Evolutionary conservation across 192 early-diverging fungal species (phyloP).

Genomic region (Dissophora ornata): DNA sequence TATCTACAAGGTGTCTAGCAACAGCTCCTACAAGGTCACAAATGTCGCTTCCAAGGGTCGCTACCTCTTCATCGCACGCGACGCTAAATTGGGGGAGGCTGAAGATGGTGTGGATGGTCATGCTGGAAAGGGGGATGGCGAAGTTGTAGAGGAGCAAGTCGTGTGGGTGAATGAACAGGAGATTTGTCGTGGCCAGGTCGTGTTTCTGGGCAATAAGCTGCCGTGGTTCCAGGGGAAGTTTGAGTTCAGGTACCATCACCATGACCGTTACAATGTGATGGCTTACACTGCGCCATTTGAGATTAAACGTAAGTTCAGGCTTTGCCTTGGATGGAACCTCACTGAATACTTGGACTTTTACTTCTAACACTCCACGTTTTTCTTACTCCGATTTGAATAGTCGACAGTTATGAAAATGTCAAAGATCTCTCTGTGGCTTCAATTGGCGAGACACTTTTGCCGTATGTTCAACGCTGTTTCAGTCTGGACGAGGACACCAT

Average conservation of each 20-base stretch:
- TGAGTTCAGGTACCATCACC: conserved; percentile 92
- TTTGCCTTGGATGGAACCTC: no score
- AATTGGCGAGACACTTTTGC: conserved; percentile 50
- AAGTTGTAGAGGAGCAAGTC: conserved; percentile 37
- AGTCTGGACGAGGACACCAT: conserved; percentile 58
- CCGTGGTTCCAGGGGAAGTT: conserved; percentile 91
- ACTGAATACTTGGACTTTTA: no score
- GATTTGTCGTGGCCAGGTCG: conserved; percentile 33
- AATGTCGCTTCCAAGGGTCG: conserved; percentile 77
- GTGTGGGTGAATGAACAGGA: conserved; percentile 44
- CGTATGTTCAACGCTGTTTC: conserved; percentile 58
- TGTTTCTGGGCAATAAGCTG: conserved; percentile 72
- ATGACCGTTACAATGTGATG: conserved; percentile 86
- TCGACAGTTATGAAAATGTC: conserved; percentile 25
- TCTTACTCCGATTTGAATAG: no score
- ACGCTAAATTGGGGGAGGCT: conserved; percentile 52
- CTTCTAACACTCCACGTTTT: no score
- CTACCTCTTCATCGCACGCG: conserved; percentile 72
- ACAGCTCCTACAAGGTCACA: conserved; percentile 80
- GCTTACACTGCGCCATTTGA: conserved; percentile 82
- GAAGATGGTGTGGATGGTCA: conserved; percentile 63
- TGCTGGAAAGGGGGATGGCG: conserved; percentile 51
- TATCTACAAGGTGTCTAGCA: conserved; percentile 83
- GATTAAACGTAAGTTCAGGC: conserved; percentile 65
- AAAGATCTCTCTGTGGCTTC: conserved; percentile 25